phyloP scores from a whole-genome alignment of 768 basidiomycete genomes.

The Boletus rex-veris region DNA sequence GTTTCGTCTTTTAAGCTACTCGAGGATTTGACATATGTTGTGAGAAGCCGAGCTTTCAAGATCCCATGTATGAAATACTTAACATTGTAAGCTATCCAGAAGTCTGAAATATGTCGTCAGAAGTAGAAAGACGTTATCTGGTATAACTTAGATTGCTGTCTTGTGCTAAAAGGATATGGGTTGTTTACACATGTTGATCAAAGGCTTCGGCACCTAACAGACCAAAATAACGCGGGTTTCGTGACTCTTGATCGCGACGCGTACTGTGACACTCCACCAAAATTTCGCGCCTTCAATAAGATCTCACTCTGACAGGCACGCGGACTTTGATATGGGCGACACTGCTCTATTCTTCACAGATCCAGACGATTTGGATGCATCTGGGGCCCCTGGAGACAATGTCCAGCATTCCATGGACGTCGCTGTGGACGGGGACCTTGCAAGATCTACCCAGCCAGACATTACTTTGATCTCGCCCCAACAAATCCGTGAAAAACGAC shows the following conservation, averaged over 20 bases:
- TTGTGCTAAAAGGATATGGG: not conserved
- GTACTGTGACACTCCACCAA: not conserved
- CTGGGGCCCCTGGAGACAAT: not conserved
- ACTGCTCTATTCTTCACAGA: constrained; percentile 54
- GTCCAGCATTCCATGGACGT: constrained; percentile 8
- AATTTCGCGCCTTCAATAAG: not conserved
- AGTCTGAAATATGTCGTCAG: not conserved
- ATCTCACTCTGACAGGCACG: not conserved
- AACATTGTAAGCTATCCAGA: constrained; percentile 5
- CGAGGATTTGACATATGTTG: constrained; percentile 27
- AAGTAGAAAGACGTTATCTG: not conserved
- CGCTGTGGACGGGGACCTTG: not conserved
- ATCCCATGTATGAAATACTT: not conserved
- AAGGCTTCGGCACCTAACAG: constrained; percentile 15
- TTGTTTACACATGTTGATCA: constrained; percentile 7
- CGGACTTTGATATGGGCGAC: constrained; percentile 10
- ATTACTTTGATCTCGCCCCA: constrained; percentile 4
- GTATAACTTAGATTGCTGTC: too few species aligned
- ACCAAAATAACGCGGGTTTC: constrained; percentile 23
- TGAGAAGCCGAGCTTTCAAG: not conserved
- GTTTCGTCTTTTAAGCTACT: not conserved
- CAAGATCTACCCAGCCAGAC: not conserved
- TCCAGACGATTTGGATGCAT: constrained; percentile 48
- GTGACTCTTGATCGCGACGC: constrained; percentile 1
- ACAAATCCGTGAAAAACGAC: constrained; percentile 27